A percentile compares a stretch with the other conserved stretches of the same genome.
Conservation (phyloP, 2,329 filamentous ascomycete genomes). For the Waltergamsia citrina region DNA sequence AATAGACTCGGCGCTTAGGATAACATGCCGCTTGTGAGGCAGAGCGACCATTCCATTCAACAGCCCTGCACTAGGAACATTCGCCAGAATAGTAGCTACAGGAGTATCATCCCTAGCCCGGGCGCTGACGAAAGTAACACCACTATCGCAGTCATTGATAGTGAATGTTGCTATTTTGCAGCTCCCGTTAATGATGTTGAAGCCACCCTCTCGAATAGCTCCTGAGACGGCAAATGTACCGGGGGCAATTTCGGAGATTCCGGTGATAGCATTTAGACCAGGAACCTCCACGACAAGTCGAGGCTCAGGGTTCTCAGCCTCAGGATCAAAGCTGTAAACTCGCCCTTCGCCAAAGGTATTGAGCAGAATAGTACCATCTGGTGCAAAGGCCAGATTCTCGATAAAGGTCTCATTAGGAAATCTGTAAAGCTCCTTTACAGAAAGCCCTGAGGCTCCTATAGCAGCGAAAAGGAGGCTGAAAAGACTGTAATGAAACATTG, state of each 20-base stretch:
- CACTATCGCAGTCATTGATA: not conserved
- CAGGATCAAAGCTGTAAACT: not conserved
- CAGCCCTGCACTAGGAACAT: slow-evolving; percentile 6
- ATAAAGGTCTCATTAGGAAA: no score
- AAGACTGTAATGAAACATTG: no score
- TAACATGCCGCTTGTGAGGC: slow-evolving; percentile 5
- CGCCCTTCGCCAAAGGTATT: slow-evolving; percentile 10
- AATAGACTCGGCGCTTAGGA: slow-evolving; percentile 12
- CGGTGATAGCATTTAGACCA: slow-evolving; percentile 7
- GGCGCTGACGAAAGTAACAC: no score
- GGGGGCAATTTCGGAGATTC: slow-evolving; percentile 10
- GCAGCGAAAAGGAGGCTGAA: no score
- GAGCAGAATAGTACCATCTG: no score
- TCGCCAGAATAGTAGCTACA: slow-evolving; percentile 4
- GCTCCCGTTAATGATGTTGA: slow-evolving; percentile 5
- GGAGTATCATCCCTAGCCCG: slow-evolving; percentile 1
- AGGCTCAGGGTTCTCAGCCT: not conserved
- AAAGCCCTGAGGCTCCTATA: no score
- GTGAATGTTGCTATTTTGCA: slow-evolving; percentile 8
- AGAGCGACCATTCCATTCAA: slow-evolving; percentile 13
- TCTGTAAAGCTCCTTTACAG: no score
- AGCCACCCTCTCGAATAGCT: slow-evolving; percentile 6
- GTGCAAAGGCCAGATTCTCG: no score
- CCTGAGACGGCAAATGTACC: slow-evolving; percentile 11
- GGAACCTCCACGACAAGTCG: slow-evolving; percentile 5